Evolutionary conservation across 345 rosid genomes (phyloP).

Genomic region (Hibiscus syriacus): DNA sequence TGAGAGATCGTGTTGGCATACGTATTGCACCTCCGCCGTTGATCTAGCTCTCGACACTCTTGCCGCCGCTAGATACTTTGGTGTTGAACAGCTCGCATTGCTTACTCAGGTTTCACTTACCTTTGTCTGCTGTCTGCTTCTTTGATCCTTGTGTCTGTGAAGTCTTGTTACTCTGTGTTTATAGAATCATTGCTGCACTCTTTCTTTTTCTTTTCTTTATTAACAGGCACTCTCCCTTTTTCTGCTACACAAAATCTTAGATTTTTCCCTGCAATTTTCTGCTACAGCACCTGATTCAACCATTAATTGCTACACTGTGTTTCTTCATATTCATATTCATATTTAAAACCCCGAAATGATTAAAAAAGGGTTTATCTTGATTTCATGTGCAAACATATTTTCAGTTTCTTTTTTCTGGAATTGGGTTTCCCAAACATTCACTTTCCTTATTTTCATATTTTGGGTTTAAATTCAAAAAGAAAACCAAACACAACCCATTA

Average conservation of each 20-base stretch:
- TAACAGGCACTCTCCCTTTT: background rate
- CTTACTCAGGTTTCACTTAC: too few relatives aligned
- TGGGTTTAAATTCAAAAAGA: constrained; percentile 26
- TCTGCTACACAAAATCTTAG: too few relatives aligned
- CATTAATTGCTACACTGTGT: constrained; percentile 8
- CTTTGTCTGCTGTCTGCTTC: constrained; percentile 11
- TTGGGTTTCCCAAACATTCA: constrained; percentile 27
- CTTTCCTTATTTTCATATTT: constrained; percentile 39
- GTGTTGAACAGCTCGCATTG: too few relatives aligned
- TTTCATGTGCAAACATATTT: constrained; percentile 21
- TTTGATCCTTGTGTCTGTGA: constrained; percentile 21
- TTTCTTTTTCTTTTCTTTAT: background rate
- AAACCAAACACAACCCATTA: constrained; percentile 9
- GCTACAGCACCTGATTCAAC: constrained; percentile 16
- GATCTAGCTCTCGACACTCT: too few relatives aligned
- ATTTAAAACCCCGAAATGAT: background rate
- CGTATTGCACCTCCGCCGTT: too few relatives aligned
- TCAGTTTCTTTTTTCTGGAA: constrained; percentile 10
- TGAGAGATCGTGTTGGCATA: too few relatives aligned
- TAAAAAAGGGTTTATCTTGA: constrained; percentile 10
- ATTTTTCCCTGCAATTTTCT: background rate
- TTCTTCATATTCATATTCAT: background rate
- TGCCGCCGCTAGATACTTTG: too few relatives aligned
- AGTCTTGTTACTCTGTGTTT: constrained; percentile 16
- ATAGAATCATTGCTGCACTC: background rate